Conservation (phyloP, 1,139 yeast species). For the Geotrichum aggregatum region DNA sequence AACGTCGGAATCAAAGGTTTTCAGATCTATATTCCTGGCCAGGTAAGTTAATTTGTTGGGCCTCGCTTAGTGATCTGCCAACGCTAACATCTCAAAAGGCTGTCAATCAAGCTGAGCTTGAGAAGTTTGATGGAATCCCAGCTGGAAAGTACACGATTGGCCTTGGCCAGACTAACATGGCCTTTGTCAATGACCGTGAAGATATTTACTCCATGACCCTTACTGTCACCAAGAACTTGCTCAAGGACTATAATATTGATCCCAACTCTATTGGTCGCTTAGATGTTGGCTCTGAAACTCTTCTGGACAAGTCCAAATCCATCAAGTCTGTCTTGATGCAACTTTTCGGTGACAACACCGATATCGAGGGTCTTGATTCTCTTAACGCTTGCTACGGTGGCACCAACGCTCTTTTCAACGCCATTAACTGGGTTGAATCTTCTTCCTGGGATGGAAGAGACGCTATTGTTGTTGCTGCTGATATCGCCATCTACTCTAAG, state of each 20-base stretch:
- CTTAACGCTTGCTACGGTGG: slow-evolving; percentile 99
- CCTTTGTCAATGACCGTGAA: slow-evolving; percentile 94
- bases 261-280: slow-evolving; percentile 80
- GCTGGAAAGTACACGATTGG: slow-evolving; percentile 98
- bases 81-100: slow-evolving; percentile 43
- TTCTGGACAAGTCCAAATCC: slow-evolving; percentile 93
- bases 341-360: slow-evolving; percentile 81
- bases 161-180: slow-evolving; percentile 96
- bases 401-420: slow-evolving; percentile 88
- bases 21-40: slow-evolving; percentile 82
- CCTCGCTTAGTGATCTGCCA: background rate
- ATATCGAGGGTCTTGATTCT: slow-evolving; percentile 95
- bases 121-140: slow-evolving; percentile 77
- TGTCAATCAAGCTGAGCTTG: slow-evolving; percentile 86
- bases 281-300: slow-evolving; percentile 98
- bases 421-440: slow-evolving; percentile 94
- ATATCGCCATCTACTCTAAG: slow-evolving; percentile 93
- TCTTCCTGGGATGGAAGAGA: slow-evolving; percentile 98
- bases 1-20: slow-evolving; percentile 96
- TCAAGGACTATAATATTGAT: slow-evolving; percentile 78
- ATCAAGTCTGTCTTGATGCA: slow-evolving; percentile 96
- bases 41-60: slow-evolving; percentile 38
- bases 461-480: slow-evolving; percentile 96
- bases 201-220: slow-evolving; percentile 90
- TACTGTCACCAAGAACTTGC: slow-evolving; percentile 72